Percentiles rank a stretch among this genome's conserved stretches.
Evolutionary conservation across 805 yeast species (phyloP).

Genomic region (Candida orba): DNA sequence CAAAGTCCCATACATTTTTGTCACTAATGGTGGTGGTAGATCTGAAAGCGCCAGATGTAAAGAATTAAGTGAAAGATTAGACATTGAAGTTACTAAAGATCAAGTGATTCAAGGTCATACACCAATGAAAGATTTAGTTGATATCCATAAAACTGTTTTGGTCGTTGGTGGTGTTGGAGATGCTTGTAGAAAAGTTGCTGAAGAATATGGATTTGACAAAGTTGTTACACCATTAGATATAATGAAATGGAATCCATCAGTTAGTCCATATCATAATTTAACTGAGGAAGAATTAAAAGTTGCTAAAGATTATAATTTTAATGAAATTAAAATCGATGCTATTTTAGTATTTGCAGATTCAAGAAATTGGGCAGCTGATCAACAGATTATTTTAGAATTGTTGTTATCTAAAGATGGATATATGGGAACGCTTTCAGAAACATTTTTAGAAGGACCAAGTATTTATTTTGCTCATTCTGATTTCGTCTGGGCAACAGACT

Average conservation of each 20-base stretch:
- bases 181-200: conserved; percentile 76
- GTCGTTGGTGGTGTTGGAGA: conserved; percentile 90
- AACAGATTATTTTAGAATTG: conserved; percentile 80
- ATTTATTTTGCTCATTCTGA: conserved; percentile 88
- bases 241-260: conserved; percentile 81
- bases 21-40: conserved; percentile 91
- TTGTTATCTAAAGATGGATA: conserved; percentile 69
- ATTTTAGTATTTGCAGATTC: conserved; percentile 88
- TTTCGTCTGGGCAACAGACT: conserved; percentile 90
- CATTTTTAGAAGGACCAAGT: conserved; percentile 71
- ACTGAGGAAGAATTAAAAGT: conserved; percentile 61
- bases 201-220: conserved; percentile 74
- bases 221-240: conserved; percentile 79
- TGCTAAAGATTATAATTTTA: conserved; percentile 53
- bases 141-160: conserved; percentile 60
- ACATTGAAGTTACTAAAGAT: conserved; percentile 54
- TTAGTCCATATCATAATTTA: conserved; percentile 73
- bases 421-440: conserved; percentile 74
- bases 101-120: conserved; percentile 93
- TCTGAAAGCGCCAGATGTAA: conserved; percentile 69
- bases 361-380: conserved; percentile 90
- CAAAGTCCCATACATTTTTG: conserved; percentile 75
- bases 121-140: conserved; percentile 80
- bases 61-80: conserved; percentile 58
- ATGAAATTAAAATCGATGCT: conserved; percentile 64